These are phyloP conservation scores for Borealophlyctis nickersoniae DNA, from an alignment of 192 early-diverging fungal species.

Conservation along the genomic window DNA sequence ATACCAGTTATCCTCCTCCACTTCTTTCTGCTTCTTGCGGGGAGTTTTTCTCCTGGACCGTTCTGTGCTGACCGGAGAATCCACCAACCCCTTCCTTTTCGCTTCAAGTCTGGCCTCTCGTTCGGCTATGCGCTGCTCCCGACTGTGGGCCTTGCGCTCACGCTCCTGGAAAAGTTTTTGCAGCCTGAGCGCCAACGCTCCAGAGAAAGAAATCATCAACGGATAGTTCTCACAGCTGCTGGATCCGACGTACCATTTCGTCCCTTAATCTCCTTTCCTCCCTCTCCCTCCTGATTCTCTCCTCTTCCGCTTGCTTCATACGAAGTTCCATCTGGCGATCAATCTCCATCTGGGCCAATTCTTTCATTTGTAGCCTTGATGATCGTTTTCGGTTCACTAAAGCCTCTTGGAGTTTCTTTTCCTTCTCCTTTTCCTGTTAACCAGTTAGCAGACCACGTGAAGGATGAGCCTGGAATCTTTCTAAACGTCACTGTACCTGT, in stretches of 20 bases:
- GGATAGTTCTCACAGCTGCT: too few species aligned
- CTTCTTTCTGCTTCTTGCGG: slow-evolving; percentile 25
- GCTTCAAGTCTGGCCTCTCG: slow-evolving; percentile 15
- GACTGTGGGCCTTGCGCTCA: slow-evolving; percentile 33
- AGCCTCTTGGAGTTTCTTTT: slow-evolving; percentile 51
- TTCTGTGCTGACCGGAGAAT: neutral
- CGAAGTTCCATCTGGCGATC: slow-evolving; percentile 28
- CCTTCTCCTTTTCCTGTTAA: slow-evolving; percentile 61
- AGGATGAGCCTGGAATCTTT: neutral
- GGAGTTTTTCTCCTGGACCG: slow-evolving; percentile 7
- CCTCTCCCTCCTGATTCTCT: slow-evolving; percentile 26
- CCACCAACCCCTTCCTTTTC: slow-evolving; percentile 22
- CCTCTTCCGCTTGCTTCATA: slow-evolving; percentile 31
- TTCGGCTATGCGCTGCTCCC: slow-evolving; percentile 25
- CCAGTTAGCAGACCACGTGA: neutral
- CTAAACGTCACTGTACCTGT: slow-evolving; percentile 13
- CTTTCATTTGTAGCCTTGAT: slow-evolving; percentile 57
- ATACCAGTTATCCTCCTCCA: slow-evolving; percentile 34
- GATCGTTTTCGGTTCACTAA: slow-evolving; percentile 59
- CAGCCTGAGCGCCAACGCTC: too few species aligned
- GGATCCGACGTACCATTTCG: slow-evolving; percentile 25
- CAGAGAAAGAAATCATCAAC: too few species aligned
- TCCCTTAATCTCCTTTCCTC: slow-evolving; percentile 24
- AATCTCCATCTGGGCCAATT: slow-evolving; percentile 55
- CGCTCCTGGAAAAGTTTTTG: too few species aligned